Conservation (phyloP, 352 stramenopile species). For the Globisporangium viniferum region DNA sequence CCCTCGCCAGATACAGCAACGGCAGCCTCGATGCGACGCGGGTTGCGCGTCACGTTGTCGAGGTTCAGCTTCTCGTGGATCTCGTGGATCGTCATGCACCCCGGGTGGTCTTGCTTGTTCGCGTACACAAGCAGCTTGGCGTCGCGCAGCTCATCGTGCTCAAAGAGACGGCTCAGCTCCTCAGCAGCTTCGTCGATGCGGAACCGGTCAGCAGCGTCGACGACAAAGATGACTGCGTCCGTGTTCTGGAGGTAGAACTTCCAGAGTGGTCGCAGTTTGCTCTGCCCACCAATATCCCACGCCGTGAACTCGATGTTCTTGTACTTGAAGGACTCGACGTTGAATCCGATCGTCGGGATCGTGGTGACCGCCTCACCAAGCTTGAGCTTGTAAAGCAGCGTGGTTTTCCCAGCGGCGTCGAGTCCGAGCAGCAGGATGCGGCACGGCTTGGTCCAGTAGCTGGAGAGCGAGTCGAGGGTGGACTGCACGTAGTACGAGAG, state of each 20-base stretch:
- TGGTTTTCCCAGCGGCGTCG: slow-evolving; percentile 95
- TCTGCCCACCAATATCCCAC: slow-evolving; percentile 80
- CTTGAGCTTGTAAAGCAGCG: slow-evolving; percentile 90
- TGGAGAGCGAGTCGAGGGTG: slow-evolving; percentile 26
- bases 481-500: slow-evolving; percentile 29
- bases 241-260: slow-evolving; percentile 66
- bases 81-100: slow-evolving; percentile 26
- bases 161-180: slow-evolving; percentile 41
- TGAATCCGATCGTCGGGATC: slow-evolving; percentile 78
- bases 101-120: slow-evolving; percentile 43
- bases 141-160: slow-evolving; percentile 32
- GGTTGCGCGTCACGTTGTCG: slow-evolving; percentile 30
- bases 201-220: slow-evolving; percentile 56
- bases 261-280: slow-evolving; percentile 70
- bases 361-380: slow-evolving; percentile 58
- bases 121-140: slow-evolving; percentile 38
- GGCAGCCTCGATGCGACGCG: slow-evolving; percentile 25
- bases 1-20: slow-evolving; percentile 33
- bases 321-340: slow-evolving; percentile 70
- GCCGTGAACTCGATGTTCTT: slow-evolving; percentile 71
- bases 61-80: slow-evolving; percentile 30
- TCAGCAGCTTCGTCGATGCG: slow-evolving; percentile 44
- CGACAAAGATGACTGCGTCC: slow-evolving; percentile 81
- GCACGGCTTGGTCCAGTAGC: slow-evolving; percentile 36
- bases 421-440: slow-evolving; percentile 85